phyloP scores from a whole-genome alignment of 495 filamentous ascomycete genomes.

The Aspergillus asperescens region DNA sequence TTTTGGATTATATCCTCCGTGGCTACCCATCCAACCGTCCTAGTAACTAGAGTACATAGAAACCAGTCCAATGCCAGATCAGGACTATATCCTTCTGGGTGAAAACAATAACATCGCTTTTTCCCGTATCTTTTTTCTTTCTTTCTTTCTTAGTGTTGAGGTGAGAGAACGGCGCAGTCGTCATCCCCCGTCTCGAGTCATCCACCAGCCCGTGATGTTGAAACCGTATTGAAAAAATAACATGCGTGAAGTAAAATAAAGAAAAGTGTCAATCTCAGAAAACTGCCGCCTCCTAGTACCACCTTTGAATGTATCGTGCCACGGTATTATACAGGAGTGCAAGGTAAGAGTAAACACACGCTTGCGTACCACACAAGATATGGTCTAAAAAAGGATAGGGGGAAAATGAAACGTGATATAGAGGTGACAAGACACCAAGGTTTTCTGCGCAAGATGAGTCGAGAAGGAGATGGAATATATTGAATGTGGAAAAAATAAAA shows the following conservation, averaged over 20 bases:
- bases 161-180: background rate
- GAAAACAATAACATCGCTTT: conserved; percentile 11
- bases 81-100: conserved; percentile 6
- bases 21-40: conserved; percentile 16
- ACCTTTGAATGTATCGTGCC: conserved; percentile 23
- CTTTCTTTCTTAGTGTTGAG: conserved; percentile 9
- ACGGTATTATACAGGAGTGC: conserved; percentile 25
- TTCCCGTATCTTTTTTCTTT: conserved; percentile 20
- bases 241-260: conserved; percentile 9
- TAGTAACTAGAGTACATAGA: conserved; percentile 25
- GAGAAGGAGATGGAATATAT: background rate
- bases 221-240: conserved; percentile 10
- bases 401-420: conserved; percentile 7
- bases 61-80: conserved; percentile 10
- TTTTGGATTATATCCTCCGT: conserved; percentile 14
- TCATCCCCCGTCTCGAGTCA: conserved; percentile 11
- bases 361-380: conserved; percentile 7
- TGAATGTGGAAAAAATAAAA: conserved; percentile 9
- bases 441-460: background rate
- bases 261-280: conserved; percentile 13
- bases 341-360: conserved; percentile 14
- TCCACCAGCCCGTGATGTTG: conserved; percentile 16
- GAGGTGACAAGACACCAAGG: conserved; percentile 4
- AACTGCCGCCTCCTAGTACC: conserved; percentile 14
- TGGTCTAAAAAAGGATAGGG: conserved; percentile 16